phyloP scores from a whole-genome alignment of 768 basidiomycete genomes.

The Mycena polygramma region DNA sequence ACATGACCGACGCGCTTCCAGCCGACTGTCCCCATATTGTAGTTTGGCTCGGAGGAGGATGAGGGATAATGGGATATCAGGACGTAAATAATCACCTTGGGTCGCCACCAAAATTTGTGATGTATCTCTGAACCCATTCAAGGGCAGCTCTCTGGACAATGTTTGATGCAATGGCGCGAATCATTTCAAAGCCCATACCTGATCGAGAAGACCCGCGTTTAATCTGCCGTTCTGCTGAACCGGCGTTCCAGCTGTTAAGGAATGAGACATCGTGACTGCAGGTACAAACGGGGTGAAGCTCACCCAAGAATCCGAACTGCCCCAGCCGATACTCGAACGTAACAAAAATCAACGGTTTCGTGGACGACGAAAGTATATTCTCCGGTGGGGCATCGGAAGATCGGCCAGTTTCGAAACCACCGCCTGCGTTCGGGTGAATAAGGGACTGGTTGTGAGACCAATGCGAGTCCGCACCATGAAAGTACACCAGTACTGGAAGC shows the following conservation, averaged over 20 bases:
- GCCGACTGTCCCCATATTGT: constrained; percentile 16
- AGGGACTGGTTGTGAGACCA: background rate
- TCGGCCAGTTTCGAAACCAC: constrained; percentile 56
- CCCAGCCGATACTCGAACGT: constrained; percentile 53
- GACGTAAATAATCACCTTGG: constrained; percentile 26
- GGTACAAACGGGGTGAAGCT: background rate
- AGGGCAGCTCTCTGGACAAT: constrained; percentile 49
- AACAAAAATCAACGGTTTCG: constrained; percentile 53
- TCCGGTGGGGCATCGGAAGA: constrained; percentile 49
- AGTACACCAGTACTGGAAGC: constrained; percentile 54
- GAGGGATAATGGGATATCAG: background rate
- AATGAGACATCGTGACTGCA: background rate
- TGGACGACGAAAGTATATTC: constrained; percentile 47
- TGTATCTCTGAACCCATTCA: constrained; percentile 55
- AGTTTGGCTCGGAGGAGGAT: too few species aligned
- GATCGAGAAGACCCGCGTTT: constrained; percentile 55
- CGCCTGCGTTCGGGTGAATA: constrained; percentile 44
- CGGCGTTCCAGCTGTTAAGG: constrained; percentile 47
- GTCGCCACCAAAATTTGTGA: constrained; percentile 54
- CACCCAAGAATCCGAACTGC: constrained; percentile 57
- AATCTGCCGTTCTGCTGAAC: constrained; percentile 47
- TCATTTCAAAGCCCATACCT: constrained; percentile 15
- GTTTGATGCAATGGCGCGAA: background rate
- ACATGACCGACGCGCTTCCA: constrained; percentile 47
- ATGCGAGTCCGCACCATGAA: constrained; percentile 49